Evolutionary conservation across 1,284 basidiomycete species (phyloP).

Genomic region (Sporisorium reilianum): DNA sequence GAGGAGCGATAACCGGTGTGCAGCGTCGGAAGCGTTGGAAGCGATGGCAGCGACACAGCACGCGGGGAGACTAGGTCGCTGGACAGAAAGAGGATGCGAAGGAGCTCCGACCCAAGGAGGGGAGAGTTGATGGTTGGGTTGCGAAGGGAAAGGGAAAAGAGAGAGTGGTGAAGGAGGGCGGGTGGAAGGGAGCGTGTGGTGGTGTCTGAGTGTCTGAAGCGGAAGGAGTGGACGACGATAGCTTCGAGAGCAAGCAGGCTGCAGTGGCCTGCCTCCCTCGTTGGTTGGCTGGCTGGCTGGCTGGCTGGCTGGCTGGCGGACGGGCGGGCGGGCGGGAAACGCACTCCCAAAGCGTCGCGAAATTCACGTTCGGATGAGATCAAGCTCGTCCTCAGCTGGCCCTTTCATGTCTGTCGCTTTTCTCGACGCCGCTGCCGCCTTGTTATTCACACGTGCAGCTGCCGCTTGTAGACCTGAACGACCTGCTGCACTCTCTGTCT

Average conservation of each 20-base stretch:
- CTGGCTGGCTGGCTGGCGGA: too few relatives aligned
- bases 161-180: not conserved
- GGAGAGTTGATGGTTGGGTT: not conserved
- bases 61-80: slow-evolving; percentile 1
- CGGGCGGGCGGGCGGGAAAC: not conserved
- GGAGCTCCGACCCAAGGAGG: slow-evolving; percentile 1
- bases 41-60: not conserved
- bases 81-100: not conserved
- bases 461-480: too few relatives aligned
- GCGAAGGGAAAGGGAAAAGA: not conserved
- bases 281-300: too few relatives aligned
- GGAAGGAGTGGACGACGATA: not conserved
- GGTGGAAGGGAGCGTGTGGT: not conserved
- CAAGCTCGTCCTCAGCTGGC: not conserved
- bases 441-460: too few relatives aligned
- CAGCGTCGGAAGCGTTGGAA: not conserved
- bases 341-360: not conserved
- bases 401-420: too few relatives aligned
- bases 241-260: not conserved
- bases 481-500: too few relatives aligned
- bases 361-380: not conserved
- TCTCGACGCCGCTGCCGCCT: too few relatives aligned
- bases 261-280: too few relatives aligned
- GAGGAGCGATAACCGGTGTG: too few relatives aligned
- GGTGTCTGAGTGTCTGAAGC: not conserved